Base-by-base conservation (phyloP, 371 early-diverging fungal species). In the Mortierella sp. region DNA sequence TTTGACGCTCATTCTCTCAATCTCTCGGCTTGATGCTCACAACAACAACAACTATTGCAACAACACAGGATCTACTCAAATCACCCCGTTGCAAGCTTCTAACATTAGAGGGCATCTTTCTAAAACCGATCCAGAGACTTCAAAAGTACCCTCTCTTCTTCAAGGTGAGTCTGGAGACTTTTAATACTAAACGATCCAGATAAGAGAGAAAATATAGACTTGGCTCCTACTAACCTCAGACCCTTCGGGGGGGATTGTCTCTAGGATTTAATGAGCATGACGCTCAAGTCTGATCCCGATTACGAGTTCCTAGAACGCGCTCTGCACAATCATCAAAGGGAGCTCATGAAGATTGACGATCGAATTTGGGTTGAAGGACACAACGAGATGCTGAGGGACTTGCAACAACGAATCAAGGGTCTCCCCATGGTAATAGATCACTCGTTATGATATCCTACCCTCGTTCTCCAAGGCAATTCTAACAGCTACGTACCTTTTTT, bases 141-240 rank as follows among this genome's bases (percentile, higher is more conserved):
- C 79, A 79, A 62, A 79, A 79, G 43, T 79, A 79, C 30, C 79
- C 72, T 6, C 66, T 79, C 43, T 79, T 79, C 37, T 79, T 79
- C 73, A 79, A 79, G 66, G 79, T 72, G 58, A 55, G 37, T 29
- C 14, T 28, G 6, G 5, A 28, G 26, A 18, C 45, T 11, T 45
- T 15, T 1, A 30, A 19, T 0, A 43, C 37, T 58, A 23, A 18
- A 9, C 45, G 2, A 18, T 45, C 37, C 45, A 25, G 3, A 7
- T 47, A 21, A 15, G 19, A 16, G 0, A 4, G 21, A 2, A 19
- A 18, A 23, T 60, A n/a, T 7, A 16, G 16, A n/a, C n/a, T 6
- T 46, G 2, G 0, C 18, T 23, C 37, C 12, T 19, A 14, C 9
- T 30, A 37, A 37, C 9, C 37, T 9, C 9, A 37, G 9, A 9